Evolutionary conservation across 2,329 filamentous ascomycete genomes (phyloP), one percentile per base, ranked within the genome.

Genomic region (Neurospora sp.): DNA sequence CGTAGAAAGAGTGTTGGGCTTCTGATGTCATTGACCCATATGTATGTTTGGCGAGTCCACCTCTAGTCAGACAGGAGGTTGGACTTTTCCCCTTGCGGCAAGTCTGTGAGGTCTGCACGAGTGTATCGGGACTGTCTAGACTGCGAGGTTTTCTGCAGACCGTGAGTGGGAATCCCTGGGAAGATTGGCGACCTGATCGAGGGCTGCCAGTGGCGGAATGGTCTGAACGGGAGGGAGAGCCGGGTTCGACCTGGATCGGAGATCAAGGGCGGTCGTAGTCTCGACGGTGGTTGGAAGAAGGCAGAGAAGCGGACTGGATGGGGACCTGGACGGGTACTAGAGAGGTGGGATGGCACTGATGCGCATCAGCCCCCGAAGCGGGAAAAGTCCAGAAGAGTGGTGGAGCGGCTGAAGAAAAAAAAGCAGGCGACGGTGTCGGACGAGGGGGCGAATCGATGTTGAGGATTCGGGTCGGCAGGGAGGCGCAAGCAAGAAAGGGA

Each of bases 331-430:
- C 10, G 5, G 5, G 41, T 43, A 19, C 46, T 57, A 57, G 46
- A 19, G 71, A 28, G 67, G 75, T 37, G 11, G 57, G 39, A 69
- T 46, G 11, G 38, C 68, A 69, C 43, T 38, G 33, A 62, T 62
- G 52, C 52, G 52, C 52, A 62, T 62, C 52, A 62, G 23, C 52
- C 52, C 52, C 52, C 23, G 23, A 62, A 62, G 52, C 52, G 23
- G 52, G 52, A 62, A 33, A 62, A 62, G 52, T 62, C 52, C 8
- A 28, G 52, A 62, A 62, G 23, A 33, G 11, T 62, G 23, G 52
- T 62, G 52, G 52, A 62, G 23, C 28, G 52, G 3, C 23, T 33
- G 52, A 62, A 62, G 52, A 62, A 57, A 57, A 28, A 28, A 62
- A 57, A 28, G 52, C 3, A 33, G 28, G 52, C 52, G 52, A 62